A percentile compares a stretch with the other conserved stretches of the same genome.
Evolutionary conservation across 495 filamentous ascomycete genomes (phyloP).

Genomic region (Aspergillus asperescens): DNA sequence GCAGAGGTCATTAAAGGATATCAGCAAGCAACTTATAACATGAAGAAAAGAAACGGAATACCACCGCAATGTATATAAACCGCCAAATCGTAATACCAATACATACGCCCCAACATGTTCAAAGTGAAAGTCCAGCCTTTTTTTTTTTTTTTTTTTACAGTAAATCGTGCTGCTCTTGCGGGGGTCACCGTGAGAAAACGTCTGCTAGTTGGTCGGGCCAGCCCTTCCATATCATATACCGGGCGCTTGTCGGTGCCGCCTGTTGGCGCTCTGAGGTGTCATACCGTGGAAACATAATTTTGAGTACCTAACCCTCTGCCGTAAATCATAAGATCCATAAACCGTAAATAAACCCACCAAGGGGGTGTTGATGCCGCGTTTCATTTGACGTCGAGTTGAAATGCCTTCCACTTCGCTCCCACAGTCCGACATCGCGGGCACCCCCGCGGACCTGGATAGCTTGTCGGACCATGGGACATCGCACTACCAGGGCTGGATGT

Average conservation of each 20-base stretch:
- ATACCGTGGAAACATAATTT: slow-evolving; percentile 20
- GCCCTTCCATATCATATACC: slow-evolving; percentile 6
- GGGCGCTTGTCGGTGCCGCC: slow-evolving; percentile 6
- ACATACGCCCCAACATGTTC: neutral
- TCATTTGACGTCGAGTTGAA: slow-evolving; percentile 51
- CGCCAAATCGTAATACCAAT: slow-evolving; percentile 14
- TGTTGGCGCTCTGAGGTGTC: slow-evolving; percentile 6
- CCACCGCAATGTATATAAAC: slow-evolving; percentile 20
- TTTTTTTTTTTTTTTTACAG: slow-evolving; percentile 16
- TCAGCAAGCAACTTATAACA: slow-evolving; percentile 3
- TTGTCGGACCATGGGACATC: slow-evolving; percentile 33
- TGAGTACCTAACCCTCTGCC: slow-evolving; percentile 22
- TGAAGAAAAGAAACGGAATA: slow-evolving; percentile 13
- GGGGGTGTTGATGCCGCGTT: neutral
- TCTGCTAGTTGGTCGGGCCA: slow-evolving; percentile 14
- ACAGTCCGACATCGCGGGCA: slow-evolving; percentile 48
- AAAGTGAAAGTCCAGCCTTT: slow-evolving; percentile 21
- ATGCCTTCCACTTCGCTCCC: slow-evolving; percentile 50
- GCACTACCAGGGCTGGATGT: slow-evolving; percentile 40
- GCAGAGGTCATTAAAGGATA: slow-evolving; percentile 6
- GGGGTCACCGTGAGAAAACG: too few species aligned
- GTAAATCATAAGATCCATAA: slow-evolving; percentile 42
- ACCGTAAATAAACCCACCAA: slow-evolving; percentile 13
- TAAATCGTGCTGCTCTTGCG: neutral
- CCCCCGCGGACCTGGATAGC: slow-evolving; percentile 39